Evolutionary conservation across 495 filamentous ascomycete genomes (phyloP), one percentile per base, ranked within the genome.

Genomic region (Tuber indicum): DNA sequence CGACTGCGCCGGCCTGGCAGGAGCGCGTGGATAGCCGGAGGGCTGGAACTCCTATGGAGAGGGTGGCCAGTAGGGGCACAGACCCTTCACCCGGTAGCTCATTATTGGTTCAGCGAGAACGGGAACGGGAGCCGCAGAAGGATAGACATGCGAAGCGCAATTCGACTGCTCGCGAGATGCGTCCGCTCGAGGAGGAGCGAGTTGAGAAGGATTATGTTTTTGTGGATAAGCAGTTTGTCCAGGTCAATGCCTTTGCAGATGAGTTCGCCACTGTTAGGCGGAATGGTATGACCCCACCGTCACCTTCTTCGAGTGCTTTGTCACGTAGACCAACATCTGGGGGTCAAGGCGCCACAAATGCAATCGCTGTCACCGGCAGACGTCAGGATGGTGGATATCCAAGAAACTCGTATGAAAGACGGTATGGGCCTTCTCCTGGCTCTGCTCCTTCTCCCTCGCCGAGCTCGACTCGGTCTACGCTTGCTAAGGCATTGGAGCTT

Each of bases 211-310:
- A 98, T 80, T 99, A 98, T 79, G 95, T 99, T 47, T 85, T 99
- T 26, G 93, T 99, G 32, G 96, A 99, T 85, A 98, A 98, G 86
- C 91, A 91, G 73, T 91, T 91, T 12, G 94, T 98, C 6, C 93
- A 98, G 84, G 95, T 98, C 43, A 98, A 99, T 85, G 95, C 96
- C 6, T 93, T 99, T 83, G 96, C 96, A 14, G 96, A 99, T 83
- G 94, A 98, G 84, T 86, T 99, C 78, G 93, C 93, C 26, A 81
- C 79, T 23, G 90, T 93, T 71, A 93, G 92, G 76, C 91, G 91
- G 45, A 86, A 87, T 58, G 88, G 91, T 73, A 75, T 78, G 42
- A 83, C 82, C 58, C 81, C 84, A 0, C 79, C 82, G 41, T 86
- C 87, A 21, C 85, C 87, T 23, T 84, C 86, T 72, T 84, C 87